These are phyloP conservation scores for Phlyctochytrium planicorne DNA, from an alignment of 192 early-diverging fungal genomes.

Conservation along the genomic window DNA sequence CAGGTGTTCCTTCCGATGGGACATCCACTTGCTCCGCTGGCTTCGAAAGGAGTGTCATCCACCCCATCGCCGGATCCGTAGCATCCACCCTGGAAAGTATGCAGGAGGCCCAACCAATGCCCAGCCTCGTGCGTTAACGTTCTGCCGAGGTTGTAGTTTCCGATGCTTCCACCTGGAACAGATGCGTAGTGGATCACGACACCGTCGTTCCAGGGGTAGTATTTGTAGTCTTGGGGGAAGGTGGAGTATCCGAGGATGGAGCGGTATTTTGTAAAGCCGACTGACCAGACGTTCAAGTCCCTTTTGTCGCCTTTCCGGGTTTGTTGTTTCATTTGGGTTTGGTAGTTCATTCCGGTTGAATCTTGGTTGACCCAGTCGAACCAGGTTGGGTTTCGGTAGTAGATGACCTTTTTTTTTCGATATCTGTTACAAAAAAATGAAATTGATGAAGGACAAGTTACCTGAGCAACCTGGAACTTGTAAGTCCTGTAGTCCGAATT, in stretches of 20 bases:
- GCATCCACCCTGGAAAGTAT: background rate
- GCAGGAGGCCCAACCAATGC: conserved; percentile 24
- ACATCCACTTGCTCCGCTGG: background rate
- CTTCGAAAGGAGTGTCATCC: background rate
- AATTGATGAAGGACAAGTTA: background rate
- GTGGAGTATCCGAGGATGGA: conserved; percentile 20
- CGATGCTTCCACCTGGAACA: conserved; percentile 15
- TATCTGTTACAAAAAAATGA: too few relatives aligned
- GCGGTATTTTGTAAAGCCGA: background rate
- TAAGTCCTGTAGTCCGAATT: background rate
- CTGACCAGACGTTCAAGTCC: background rate
- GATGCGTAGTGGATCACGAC: conserved; percentile 22
- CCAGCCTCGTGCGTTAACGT: conserved; percentile 22
- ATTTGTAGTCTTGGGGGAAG: conserved; percentile 19
- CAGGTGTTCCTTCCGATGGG: background rate
- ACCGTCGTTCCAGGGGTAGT: conserved; percentile 18
- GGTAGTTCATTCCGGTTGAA: background rate
- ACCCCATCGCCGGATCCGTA: background rate
- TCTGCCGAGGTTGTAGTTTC: conserved; percentile 20
- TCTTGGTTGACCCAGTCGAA: background rate
- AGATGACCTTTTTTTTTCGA: background rate
- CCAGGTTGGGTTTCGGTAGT: background rate
- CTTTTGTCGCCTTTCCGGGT: background rate
- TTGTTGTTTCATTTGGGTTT: background rate
- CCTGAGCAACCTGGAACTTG: background rate